Percentiles rank a stretch among this genome's conserved stretches.
Conservation (phyloP, 495 filamentous ascomycete genomes). For the Penicillium antarcticum region DNA sequence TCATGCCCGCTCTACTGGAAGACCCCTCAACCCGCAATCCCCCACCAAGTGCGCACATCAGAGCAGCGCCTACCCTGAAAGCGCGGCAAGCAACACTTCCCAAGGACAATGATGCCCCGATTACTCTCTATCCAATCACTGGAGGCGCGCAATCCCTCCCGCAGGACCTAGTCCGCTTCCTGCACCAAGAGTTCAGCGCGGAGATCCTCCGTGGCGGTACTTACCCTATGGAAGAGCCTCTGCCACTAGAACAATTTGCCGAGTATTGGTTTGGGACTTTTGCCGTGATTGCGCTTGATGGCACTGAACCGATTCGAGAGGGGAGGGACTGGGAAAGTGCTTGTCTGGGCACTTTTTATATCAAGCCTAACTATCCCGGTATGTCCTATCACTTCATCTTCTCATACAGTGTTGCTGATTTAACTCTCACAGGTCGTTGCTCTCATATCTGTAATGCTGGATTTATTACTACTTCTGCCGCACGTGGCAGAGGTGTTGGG, state of each 20-base stretch:
- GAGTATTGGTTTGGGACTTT: conserved; percentile 96
- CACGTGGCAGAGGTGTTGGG: conserved; percentile 84
- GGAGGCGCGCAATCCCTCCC: conserved; percentile 65
- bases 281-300: conserved; percentile 71
- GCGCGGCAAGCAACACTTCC: conserved; percentile 74
- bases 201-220: conserved; percentile 92
- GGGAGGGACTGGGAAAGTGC: conserved; percentile 74
- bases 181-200: conserved; percentile 77
- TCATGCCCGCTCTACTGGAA: conserved; percentile 65
- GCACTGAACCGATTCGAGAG: conserved; percentile 24
- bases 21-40: conserved; percentile 57
- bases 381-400: conserved; percentile 45
- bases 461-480: conserved; percentile 80
- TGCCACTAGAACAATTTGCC: conserved; percentile 69
- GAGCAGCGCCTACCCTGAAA: conserved; percentile 56
- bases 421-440: conserved; percentile 33
- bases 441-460: conserved; percentile 90
- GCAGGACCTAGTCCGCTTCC: conserved; percentile 52
- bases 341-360: conserved; percentile 93
- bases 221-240: conserved; percentile 82
- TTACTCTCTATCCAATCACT: conserved; percentile 74
- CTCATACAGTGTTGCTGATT: conserved; percentile 5
- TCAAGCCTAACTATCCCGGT: conserved; percentile 98
- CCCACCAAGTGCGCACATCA: conserved; percentile 52
- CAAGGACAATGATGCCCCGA: conserved; percentile 69